Evolutionary conservation across 1,139 yeast species (phyloP).

Genomic region (Zygoascus sp.): DNA sequence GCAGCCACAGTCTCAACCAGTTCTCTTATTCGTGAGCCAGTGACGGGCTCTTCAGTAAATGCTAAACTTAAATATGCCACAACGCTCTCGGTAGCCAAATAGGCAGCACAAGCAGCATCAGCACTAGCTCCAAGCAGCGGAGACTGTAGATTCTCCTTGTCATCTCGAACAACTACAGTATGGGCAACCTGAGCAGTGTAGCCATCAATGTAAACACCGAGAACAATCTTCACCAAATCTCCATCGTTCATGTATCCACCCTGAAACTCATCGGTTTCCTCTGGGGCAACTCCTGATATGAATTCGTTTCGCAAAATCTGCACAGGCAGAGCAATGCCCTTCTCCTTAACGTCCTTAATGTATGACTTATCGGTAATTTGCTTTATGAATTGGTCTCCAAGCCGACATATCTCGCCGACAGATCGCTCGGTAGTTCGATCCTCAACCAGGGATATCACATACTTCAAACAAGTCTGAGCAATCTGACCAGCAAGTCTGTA

Average conservation of each 20-base stretch:
- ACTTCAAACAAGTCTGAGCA: conserved; percentile 77
- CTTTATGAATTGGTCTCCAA: conserved; percentile 69
- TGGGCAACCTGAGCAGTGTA: conserved; percentile 85
- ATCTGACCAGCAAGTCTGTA: conserved; percentile 89
- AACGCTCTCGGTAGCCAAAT: conserved; percentile 81
- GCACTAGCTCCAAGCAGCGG: conserved; percentile 80
- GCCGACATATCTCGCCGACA: conserved; percentile 72
- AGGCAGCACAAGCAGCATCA: conserved; percentile 84
- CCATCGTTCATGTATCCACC: conserved; percentile 55
- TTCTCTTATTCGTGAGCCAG: conserved; percentile 64
- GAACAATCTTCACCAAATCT: conserved; percentile 74
- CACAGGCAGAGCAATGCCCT: conserved; percentile 91
- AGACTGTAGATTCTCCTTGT: conserved; percentile 27
- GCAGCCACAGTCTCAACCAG: conserved; percentile 80
- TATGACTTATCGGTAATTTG: conserved; percentile 27
- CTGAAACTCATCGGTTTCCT: conserved; percentile 57
- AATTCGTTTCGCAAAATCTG: conserved; percentile 79
- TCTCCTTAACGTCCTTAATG: conserved; percentile 38
- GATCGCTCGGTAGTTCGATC: conserved; percentile 41
- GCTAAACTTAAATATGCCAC: conserved; percentile 69
- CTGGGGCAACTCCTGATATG: conserved; percentile 80
- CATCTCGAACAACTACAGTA: conserved; percentile 73
- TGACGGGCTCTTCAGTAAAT: conserved; percentile 43
- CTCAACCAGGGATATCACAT: conserved; percentile 60
- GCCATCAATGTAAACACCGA: conserved; percentile 94